phyloP scores from a whole-genome alignment of 257 asterid species.

The Scutellaria galericulata region DNA sequence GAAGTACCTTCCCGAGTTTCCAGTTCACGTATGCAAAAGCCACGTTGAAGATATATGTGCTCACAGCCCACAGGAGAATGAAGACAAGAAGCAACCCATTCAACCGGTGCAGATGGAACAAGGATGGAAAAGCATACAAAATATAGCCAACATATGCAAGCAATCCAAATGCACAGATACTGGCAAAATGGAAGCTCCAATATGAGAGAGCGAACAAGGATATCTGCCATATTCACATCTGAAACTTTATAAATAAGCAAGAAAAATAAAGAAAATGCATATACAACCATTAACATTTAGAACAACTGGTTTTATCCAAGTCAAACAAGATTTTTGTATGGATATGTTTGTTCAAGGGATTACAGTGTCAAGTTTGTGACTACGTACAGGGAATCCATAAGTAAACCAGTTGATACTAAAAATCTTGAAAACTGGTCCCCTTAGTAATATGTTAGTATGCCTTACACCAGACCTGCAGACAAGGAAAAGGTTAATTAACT shows the following conservation, averaged over 20 bases:
- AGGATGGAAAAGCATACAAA: constrained; percentile 86
- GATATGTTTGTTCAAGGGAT: constrained; percentile 7
- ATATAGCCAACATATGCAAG: constrained; percentile 94
- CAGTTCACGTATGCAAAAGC: constrained; percentile 85
- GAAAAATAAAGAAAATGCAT: constrained; percentile 28
- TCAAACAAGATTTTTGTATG: constrained; percentile 27
- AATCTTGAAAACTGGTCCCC: constrained; percentile 75
- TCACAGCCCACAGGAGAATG: constrained; percentile 99
- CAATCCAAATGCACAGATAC: constrained; percentile 96
- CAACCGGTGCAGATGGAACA: constrained; percentile 88
- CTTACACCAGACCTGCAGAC: constrained; percentile 81
- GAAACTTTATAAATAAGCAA: constrained; percentile 54
- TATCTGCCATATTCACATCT: constrained; percentile 73
- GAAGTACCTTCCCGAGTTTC: constrained; percentile 75
- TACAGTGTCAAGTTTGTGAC: constrained; percentile 32
- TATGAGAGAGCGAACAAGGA: constrained; percentile 91
- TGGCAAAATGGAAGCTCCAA: constrained; percentile 99
- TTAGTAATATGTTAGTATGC: constrained; percentile 79
- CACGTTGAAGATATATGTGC: constrained; percentile 94
- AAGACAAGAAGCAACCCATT: constrained; percentile 96
- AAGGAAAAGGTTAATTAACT: constrained; percentile 24
- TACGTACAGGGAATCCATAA: constrained; percentile 84
- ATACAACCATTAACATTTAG: constrained; percentile 21
- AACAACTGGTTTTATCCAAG: constrained; percentile 4
- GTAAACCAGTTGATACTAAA: constrained; percentile 92